Base-by-base conservation (phyloP, 371 early-diverging fungal genomes). In the Conidiobolus incongruus region DNA sequence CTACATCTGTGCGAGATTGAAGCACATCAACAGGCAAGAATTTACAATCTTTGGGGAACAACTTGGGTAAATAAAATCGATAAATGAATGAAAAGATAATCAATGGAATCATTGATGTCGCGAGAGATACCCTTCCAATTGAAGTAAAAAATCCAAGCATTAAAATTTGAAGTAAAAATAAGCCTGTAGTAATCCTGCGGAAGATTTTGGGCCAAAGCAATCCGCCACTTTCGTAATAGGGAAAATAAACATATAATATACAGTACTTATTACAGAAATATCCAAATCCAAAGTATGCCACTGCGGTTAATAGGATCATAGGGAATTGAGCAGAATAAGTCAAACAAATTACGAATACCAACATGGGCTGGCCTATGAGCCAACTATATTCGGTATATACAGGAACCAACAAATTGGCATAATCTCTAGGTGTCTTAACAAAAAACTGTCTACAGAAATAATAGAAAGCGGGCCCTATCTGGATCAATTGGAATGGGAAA, bases 301-400 rank as follows among this genome's bases (percentile, higher is more conserved):
- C 49, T 1, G 79, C 78, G 50, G 87, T 78, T 4, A 78, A 56
- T 15, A 89, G 58, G 24, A 89, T 78, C 12, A 91, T 50, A 0
- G 94, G 94, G 41, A 82, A 75, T 28, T 90, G 79, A 15, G 74
- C 72, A 17, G 85, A 75, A 58, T 93, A 93, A 0, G 80, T 73
- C 28, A 88, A 36, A n/a, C 81, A 72, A 35, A 90, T 81, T 12
- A 80, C 78, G 42, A 86, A 75, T 1, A 87, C 61, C 13, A 91
- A 59, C 23, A 83, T 66, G 41, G 75, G 80, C 31, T 66, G 65
- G 1, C 77, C 75, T 34, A 76, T 75, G 46, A 77, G 65, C 39
- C 70, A 68, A 51, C 72, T 64, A 59, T 55, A 71, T 37, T 74
- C 64, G 46, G 79, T 61, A 4, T 70, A 54, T 66, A 77, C 63